Percentiles rank a stretch among this genome's conserved stretches.
Evolutionary conservation across 331 rosid species (phyloP).

Genomic region (Quercus phellos): DNA sequence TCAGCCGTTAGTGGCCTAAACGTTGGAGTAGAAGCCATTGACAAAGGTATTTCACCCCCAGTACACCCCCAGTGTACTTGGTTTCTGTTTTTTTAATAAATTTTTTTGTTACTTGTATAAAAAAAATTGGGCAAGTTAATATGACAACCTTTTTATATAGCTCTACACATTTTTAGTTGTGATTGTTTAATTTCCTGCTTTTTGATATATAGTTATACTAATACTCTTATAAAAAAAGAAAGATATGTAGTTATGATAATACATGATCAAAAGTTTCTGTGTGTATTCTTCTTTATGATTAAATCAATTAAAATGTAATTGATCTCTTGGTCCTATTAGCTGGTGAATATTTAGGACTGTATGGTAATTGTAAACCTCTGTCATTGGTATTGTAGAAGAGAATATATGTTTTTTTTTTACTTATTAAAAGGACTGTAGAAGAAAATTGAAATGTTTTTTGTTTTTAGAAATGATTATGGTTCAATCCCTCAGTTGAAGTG

Average conservation of each 20-base stretch:
- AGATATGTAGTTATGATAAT: neutral
- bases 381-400: neutral
- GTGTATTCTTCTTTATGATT: neutral
- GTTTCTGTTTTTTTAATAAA: too few species aligned
- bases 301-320: neutral
- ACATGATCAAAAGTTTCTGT: neutral
- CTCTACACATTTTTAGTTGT: neutral
- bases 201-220: neutral
- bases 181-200: constrained; percentile 6
- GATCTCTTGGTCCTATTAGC: neutral
- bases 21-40: constrained; percentile 59
- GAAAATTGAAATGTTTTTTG: neutral
- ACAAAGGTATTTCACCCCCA: constrained; percentile 40
- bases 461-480: neutral
- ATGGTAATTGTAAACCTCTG: neutral
- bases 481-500: neutral
- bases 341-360: neutral
- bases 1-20: constrained; percentile 87
- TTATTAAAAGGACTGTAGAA: neutral
- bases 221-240: too few species aligned
- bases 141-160: neutral
- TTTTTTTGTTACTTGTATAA: too few species aligned
- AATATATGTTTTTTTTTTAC: neutral
- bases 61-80: too few species aligned
- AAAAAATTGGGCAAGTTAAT: constrained; percentile 55